Evolutionary conservation across 1,284 basidiomycete species (phyloP).

Genomic region (Wolfiporia cocos): DNA sequence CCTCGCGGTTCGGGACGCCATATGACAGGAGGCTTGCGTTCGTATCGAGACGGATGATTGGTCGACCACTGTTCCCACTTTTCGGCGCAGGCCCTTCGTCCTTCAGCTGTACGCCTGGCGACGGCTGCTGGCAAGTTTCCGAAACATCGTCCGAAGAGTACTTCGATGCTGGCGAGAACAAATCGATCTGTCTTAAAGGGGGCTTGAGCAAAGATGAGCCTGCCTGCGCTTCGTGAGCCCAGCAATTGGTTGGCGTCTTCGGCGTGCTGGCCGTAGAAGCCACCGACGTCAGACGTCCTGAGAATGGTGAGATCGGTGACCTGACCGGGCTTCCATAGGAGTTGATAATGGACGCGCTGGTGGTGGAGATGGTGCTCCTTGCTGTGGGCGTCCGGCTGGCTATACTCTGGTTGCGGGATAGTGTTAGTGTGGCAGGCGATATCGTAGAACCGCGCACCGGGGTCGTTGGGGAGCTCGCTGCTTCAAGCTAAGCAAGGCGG

Average conservation of each 20-base stretch:
- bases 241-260: not conserved
- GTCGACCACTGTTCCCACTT: too few species aligned
- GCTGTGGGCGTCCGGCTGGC: too few species aligned
- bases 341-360: conserved; percentile 17
- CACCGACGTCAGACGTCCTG: conserved; percentile 16
- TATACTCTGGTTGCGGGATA: too few species aligned
- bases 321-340: conserved; percentile 11
- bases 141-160: conserved; percentile 16
- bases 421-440: too few species aligned
- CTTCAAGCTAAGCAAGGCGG: conserved; percentile 40
- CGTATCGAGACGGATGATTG: conserved; percentile 5
- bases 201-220: conserved; percentile 6
- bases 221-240: not conserved
- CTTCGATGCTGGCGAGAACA: conserved; percentile 18
- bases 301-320: conserved; percentile 15
- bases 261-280: not conserved
- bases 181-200: not conserved
- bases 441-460: not conserved
- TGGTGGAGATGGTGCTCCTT: too few species aligned
- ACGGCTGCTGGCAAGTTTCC: too few species aligned
- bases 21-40: conserved; percentile 3
- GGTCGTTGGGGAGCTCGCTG: conserved; percentile 10
- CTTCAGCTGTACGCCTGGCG: too few species aligned
- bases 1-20: not conserved
- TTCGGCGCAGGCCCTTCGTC: too few species aligned